phyloP scores from a whole-genome alignment of 1,284 basidiomycete genomes.

The Ustilago tritici region DNA sequence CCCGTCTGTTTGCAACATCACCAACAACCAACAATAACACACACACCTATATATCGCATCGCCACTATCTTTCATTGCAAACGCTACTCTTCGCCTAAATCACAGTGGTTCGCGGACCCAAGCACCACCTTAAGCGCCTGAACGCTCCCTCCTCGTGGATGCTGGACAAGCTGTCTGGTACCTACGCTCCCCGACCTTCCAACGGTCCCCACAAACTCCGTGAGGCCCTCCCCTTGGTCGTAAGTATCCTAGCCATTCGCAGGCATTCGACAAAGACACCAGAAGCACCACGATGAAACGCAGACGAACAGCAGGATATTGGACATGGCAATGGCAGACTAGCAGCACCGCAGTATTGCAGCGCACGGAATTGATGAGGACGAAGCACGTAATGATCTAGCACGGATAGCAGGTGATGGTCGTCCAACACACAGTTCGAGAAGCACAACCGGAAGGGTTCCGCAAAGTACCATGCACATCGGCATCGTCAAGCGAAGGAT shows the following conservation, averaged over 20 bases:
- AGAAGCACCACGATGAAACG: slow-evolving; percentile 15
- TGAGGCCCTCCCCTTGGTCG: slow-evolving; percentile 81
- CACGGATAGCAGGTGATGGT: neutral
- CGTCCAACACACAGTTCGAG: too few species aligned
- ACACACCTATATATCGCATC: slow-evolving; percentile 1
- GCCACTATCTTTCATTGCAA: neutral
- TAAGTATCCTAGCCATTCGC: slow-evolving; percentile 54
- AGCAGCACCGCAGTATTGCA: neutral
- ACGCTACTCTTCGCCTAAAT: slow-evolving; percentile 10
- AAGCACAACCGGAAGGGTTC: too few species aligned
- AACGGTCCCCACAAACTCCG: slow-evolving; percentile 99
- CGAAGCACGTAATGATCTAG: neutral
- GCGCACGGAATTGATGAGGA: neutral
- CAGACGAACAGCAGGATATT: neutral
- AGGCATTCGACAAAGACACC: slow-evolving; percentile 2
- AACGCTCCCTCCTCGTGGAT: slow-evolving; percentile 99
- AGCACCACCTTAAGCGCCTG: slow-evolving; percentile 99
- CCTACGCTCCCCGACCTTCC: slow-evolving; percentile 95
- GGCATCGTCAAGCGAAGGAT: too few species aligned
- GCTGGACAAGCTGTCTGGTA: slow-evolving; percentile 98
- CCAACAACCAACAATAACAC: slow-evolving; percentile 5
- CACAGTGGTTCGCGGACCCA: slow-evolving; percentile 81
- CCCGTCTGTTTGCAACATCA: slow-evolving; percentile 10
- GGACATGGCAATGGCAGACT: neutral
- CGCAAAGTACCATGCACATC: too few species aligned